These are phyloP conservation scores for Cercospora janseana DNA, from an alignment of 2,329 filamentous ascomycete genomes.

Conservation along the genomic window DNA sequence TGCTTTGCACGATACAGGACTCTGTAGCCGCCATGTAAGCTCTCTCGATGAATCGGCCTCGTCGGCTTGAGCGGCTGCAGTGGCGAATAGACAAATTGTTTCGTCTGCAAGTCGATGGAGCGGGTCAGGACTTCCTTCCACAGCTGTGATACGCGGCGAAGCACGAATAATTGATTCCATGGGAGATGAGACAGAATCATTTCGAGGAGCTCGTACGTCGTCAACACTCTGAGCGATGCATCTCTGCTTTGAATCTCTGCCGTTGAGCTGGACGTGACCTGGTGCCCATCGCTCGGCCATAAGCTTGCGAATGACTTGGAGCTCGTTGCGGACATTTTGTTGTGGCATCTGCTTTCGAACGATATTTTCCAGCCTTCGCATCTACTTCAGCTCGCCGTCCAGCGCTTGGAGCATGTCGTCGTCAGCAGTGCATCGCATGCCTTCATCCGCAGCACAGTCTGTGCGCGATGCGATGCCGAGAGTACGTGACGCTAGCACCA, in stretches of 20 bases:
- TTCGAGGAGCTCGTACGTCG: constrained; percentile 20
- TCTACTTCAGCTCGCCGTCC: no score
- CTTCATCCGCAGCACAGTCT: background rate
- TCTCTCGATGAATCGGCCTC: constrained; percentile 1
- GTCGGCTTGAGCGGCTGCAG: background rate
- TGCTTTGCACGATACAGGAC: background rate
- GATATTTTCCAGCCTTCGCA: no score
- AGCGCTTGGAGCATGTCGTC: no score
- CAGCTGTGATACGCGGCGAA: constrained; percentile 8
- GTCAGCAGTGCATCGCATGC: no score
- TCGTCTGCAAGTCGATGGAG: constrained; percentile 12
- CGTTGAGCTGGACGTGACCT: no score
- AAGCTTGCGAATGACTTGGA: no score
- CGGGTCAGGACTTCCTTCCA: constrained; percentile 13
- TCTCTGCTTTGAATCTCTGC: no score
- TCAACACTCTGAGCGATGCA: constrained; percentile 5
- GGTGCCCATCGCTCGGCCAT: no score
- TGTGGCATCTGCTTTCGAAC: no score
- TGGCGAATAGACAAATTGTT: constrained; percentile 5
- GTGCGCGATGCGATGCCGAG: constrained; percentile 1
- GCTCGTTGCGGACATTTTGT: no score
- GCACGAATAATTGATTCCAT: constrained; percentile 10
- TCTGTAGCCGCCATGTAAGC: background rate
- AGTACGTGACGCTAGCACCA: background rate
- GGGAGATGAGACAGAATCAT: constrained; percentile 12